Evolutionary conservation across 345 rosid species (phyloP), one percentile per base, ranked within the genome.

Genomic region (Hibiscus mutabilis): DNA sequence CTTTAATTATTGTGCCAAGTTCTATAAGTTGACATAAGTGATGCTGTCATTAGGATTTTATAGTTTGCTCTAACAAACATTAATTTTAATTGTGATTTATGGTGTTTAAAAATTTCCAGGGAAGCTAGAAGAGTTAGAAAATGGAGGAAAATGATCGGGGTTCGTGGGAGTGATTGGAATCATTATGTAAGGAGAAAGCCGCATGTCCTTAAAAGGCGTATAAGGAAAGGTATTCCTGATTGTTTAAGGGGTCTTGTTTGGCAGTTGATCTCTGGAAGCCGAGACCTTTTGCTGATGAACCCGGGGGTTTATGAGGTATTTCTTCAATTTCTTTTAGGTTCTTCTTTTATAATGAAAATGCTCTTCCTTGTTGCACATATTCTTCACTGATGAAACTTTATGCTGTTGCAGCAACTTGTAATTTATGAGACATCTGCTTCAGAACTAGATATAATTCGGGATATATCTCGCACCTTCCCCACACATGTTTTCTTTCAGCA

Each of bases 71-170:
- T 70, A 40, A 10, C 49, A 31, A 27, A 56, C 33, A 68, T 33
- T 60, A 69, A 24, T 68, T 27, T 68, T 76, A 73, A 58, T 74
- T 66, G 24, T 75, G 58, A 9, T 31, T 63, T 37, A 42, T 60
- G 73, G 73, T 60, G 61, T 44, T 51, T 21, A 25, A 44, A 69
- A 13, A 4, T 44, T 72, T 72, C 78, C 81, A 94, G 98, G 85
- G 97, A 94, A 75, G 92, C 88, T 81, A 87, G 92, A 85, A 88
- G 84, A 75, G 84, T 90, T 60, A 83, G 89, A 76, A 91, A 90
- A 84, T 94, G 98, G 97, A 90, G 98, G 87, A 94, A 90, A 83
- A 94, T 91, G 97, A 95, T 95, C 65, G 99, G 98, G 65, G 88
- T 85, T 58, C 93, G 97, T 60, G 98, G 97, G 60, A 94, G 97